Conservation (phyloP, 2,329 filamentous ascomycete species). For the Fusarium bactridioides region DNA sequence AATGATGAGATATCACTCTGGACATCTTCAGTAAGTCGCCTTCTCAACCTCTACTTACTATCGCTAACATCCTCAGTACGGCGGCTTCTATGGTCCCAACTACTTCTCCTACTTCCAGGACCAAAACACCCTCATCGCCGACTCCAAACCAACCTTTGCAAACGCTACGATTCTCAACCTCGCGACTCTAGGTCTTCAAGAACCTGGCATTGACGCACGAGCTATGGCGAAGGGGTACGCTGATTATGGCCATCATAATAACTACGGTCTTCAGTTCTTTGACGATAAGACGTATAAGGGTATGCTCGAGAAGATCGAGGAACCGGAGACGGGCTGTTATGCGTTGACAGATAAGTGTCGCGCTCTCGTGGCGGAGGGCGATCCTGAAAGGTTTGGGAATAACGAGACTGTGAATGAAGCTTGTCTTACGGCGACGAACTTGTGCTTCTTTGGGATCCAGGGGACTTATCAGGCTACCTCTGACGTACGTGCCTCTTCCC, state of each 20-base stretch:
- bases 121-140: conserved; percentile 59
- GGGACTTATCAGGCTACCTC: conserved; percentile 6
- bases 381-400: conserved; percentile 51
- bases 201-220: conserved; percentile 70
- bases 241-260: conserved; percentile 66
- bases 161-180: conserved; percentile 59
- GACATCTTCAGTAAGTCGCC: conserved; percentile 58
- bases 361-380: conserved; percentile 36
- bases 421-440: conserved; percentile 58
- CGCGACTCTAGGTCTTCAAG: conserved; percentile 69
- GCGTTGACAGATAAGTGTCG: conserved; percentile 61
- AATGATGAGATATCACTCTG: conserved; percentile 67
- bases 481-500: neutral
- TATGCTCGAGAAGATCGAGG: conserved; percentile 11
- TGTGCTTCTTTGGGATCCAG: conserved; percentile 27
- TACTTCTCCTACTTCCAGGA: conserved; percentile 63
- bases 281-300: conserved; percentile 50
- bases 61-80: conserved; percentile 51
- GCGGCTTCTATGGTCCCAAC: conserved; percentile 71
- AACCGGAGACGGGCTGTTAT: conserved; percentile 54
- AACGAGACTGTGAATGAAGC: conserved; percentile 49
- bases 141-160: conserved; percentile 34
- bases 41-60: neutral
- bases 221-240: conserved; percentile 64
- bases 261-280: conserved; percentile 68